Evolutionary conservation across 352 stramenopile genomes (phyloP).

Genomic region (Phytophthora tubulina): DNA sequence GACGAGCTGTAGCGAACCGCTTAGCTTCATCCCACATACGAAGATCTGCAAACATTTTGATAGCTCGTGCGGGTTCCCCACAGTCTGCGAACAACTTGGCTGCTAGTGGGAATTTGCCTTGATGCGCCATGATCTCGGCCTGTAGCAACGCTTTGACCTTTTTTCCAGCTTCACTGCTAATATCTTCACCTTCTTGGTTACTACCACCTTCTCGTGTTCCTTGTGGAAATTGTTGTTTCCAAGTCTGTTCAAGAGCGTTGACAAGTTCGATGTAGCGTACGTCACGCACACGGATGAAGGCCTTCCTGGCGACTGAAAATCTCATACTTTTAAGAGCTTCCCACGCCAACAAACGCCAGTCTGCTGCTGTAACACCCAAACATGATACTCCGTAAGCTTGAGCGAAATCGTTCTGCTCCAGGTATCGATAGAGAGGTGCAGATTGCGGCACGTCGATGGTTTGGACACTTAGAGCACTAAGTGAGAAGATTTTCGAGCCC

Average conservation of each 20-base stretch:
- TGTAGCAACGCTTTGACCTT: conserved; percentile 79
- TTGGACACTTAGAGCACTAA: conserved; percentile 88
- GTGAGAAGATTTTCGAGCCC: conserved; percentile 93
- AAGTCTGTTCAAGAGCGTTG: conserved; percentile 82
- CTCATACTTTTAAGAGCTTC: conserved; percentile 88
- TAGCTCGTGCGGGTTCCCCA: conserved; percentile 85
- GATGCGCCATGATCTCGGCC: conserved; percentile 93
- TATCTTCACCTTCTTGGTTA: conserved; percentile 34
- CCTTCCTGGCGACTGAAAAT: conserved; percentile 84
- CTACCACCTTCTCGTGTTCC: conserved; percentile 25
- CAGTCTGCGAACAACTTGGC: conserved; percentile 90
- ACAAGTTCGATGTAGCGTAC: conserved; percentile 93
- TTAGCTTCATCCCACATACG: conserved; percentile 96
- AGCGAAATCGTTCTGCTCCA: conserved; percentile 91
- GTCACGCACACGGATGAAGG: conserved; percentile 92
- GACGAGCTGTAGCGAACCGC: conserved; percentile 84
- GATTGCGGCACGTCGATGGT: conserved; percentile 94
- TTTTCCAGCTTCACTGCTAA: conserved; percentile 53
- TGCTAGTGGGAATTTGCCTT: conserved; percentile 92
- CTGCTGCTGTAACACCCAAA: conserved; percentile 94
- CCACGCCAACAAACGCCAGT: conserved; percentile 90
- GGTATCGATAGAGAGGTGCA: conserved; percentile 87
- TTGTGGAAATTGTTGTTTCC: conserved; percentile 65
- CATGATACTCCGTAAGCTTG: conserved; percentile 92
- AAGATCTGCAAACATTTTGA: conserved; percentile 95